These are phyloP conservation scores for Penicillium italicum DNA, from an alignment of 2,329 filamentous ascomycete species.

Conservation along the genomic window DNA sequence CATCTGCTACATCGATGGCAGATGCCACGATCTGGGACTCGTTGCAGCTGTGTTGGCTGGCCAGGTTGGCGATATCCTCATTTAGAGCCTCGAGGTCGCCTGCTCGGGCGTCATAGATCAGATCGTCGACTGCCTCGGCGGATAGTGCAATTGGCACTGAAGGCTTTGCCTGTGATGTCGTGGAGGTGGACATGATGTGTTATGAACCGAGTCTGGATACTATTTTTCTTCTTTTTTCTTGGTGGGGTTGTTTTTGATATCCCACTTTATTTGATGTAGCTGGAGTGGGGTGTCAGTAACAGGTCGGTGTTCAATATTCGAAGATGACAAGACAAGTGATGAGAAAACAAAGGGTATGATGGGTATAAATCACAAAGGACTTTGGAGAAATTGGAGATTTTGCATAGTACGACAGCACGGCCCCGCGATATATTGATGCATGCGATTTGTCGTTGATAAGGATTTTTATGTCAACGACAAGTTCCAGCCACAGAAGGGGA, in stretches of 20 bases:
- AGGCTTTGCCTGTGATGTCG: conserved; percentile 17
- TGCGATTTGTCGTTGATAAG: conserved; percentile 13
- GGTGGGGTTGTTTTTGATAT: conserved; percentile 7
- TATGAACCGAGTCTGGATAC: neutral
- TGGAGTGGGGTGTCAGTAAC: conserved; percentile 1
- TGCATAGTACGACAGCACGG: neutral
- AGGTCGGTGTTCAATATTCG: neutral
- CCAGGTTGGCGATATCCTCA: conserved; percentile 56
- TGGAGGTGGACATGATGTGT: conserved; percentile 13
- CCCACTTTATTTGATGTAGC: conserved; percentile 2
- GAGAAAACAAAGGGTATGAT: neutral
- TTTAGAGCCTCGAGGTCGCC: conserved; percentile 71
- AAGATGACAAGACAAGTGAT: neutral
- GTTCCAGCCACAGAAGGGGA: neutral
- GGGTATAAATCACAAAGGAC: neutral
- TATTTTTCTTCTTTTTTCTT: conserved; percentile 6
- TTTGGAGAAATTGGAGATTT: neutral
- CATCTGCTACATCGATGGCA: conserved; percentile 70
- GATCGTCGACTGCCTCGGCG: conserved; percentile 83
- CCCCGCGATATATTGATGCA: conserved; percentile 9
- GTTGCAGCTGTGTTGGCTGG: conserved; percentile 58
- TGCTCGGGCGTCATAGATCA: conserved; percentile 79
- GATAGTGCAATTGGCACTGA: conserved; percentile 47
- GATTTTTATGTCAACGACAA: neutral
- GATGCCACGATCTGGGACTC: conserved; percentile 63